Conservation (phyloP, 768 basidiomycete species). For the Phlebiopsis flavidoalba region DNA sequence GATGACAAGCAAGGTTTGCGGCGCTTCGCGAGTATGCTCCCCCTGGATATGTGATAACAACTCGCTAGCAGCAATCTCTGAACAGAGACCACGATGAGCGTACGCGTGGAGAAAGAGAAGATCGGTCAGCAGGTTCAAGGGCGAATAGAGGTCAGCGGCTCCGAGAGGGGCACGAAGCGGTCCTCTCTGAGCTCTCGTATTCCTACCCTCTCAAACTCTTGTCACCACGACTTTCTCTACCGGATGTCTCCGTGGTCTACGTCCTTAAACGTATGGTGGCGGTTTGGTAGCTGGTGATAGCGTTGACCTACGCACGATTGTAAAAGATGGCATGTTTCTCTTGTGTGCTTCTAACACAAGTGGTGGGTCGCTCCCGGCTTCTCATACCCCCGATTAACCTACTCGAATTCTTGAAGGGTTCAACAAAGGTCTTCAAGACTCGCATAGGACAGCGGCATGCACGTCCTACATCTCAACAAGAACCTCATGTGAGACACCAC, state of each 20-base stretch:
- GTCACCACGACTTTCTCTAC: slow-evolving; percentile 53
- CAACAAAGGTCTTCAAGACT: slow-evolving; percentile 91
- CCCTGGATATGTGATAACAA: neutral
- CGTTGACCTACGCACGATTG: slow-evolving; percentile 55
- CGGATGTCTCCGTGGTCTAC: slow-evolving; percentile 65
- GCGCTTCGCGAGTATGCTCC: neutral
- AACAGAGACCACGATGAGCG: neutral
- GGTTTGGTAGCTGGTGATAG: slow-evolving; percentile 86
- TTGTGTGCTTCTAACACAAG: slow-evolving; percentile 84
- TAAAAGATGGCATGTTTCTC: slow-evolving; percentile 54
- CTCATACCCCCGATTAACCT: neutral
- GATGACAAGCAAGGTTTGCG: no score
- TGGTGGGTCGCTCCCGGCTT: slow-evolving; percentile 28
- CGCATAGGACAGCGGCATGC: slow-evolving; percentile 59
- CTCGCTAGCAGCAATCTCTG: neutral
- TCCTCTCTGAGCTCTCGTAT: slow-evolving; percentile 71
- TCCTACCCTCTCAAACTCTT: slow-evolving; percentile 87
- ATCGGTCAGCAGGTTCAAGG: slow-evolving; percentile 45
- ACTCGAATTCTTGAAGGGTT: slow-evolving; percentile 51
- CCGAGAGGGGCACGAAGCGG: slow-evolving; percentile 52
- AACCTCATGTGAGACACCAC: slow-evolving; percentile 36
- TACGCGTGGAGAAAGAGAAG: slow-evolving; percentile 10
- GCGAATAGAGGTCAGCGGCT: slow-evolving; percentile 46
- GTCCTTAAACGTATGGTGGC: slow-evolving; percentile 85
- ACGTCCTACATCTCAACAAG: slow-evolving; percentile 8